phyloP scores from a whole-genome alignment of 371 early-diverging fungal species.

The Coemansia sp. region DNA sequence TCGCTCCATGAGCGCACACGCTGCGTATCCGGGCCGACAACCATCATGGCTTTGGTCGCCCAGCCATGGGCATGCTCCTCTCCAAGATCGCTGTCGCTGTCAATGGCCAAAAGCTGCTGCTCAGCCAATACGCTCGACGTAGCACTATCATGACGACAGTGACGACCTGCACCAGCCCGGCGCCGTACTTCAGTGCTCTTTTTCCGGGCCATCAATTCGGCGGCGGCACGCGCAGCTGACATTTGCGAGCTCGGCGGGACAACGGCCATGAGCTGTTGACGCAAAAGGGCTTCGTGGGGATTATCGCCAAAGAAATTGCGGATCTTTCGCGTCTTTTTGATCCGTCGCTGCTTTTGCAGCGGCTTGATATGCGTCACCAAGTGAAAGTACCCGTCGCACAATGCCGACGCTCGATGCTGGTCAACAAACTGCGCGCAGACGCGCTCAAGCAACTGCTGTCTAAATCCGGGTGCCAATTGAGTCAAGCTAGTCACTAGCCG shows the following conservation, averaged over 20 bases:
- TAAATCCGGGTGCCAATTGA: slow-evolving; percentile 25
- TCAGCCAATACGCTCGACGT: slow-evolving; percentile 26
- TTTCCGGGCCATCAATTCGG: slow-evolving; percentile 42
- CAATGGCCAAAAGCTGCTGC: slow-evolving; percentile 32
- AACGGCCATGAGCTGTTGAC: slow-evolving; percentile 47
- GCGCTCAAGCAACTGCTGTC: slow-evolving; percentile 44
- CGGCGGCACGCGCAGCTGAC: slow-evolving; percentile 37
- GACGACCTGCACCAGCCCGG: slow-evolving; percentile 4
- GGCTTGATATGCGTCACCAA: slow-evolving; percentile 32
- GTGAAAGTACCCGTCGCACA: slow-evolving; percentile 40
- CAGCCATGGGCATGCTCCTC: slow-evolving; percentile 10
- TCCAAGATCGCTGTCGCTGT: slow-evolving; percentile 33
- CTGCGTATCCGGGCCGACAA: not conserved
- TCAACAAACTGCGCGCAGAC: slow-evolving; percentile 45
- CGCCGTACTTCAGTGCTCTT: slow-evolving; percentile 8
- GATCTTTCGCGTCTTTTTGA: slow-evolving; percentile 47
- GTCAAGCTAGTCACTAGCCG: slow-evolving; percentile 23
- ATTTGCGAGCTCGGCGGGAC: slow-evolving; percentile 48
- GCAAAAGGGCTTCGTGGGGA: slow-evolving; percentile 45
- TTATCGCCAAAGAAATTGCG: slow-evolving; percentile 50
- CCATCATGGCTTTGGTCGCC: slow-evolving; percentile 29
- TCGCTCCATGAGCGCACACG: slow-evolving; percentile 30
- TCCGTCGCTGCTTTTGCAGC: slow-evolving; percentile 46
- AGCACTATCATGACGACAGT: slow-evolving; percentile 19
- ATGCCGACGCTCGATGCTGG: slow-evolving; percentile 10